A percentile compares a stretch with the other conserved stretches of the same genome.
Evolutionary conservation across 352 stramenopile genomes (phyloP).

Genomic region (Globisporangium perplexum): DNA sequence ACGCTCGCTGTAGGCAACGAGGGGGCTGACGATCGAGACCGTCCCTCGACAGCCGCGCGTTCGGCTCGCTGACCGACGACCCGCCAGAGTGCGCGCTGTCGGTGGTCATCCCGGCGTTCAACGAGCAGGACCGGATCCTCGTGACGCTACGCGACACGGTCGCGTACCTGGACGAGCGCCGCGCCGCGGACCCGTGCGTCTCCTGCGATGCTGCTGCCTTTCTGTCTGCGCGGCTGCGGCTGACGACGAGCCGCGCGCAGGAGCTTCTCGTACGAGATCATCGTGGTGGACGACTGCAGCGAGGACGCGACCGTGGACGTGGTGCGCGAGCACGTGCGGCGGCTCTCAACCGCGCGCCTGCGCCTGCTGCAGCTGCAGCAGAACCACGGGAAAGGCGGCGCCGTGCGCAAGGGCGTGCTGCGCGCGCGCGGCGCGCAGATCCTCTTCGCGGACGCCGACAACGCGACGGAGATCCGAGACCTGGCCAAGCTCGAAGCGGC

Average conservation of each 20-base stretch:
- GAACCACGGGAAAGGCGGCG: slow-evolving; percentile 92
- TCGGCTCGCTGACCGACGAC: slow-evolving; percentile 60
- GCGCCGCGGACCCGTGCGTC: slow-evolving; percentile 34
- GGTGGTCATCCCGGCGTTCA: slow-evolving; percentile 93
- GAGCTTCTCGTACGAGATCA: slow-evolving; percentile 75
- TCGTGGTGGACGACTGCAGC: slow-evolving; percentile 93
- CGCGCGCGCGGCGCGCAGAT: slow-evolving; percentile 71
- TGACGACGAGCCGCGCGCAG: not conserved
- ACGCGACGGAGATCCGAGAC: slow-evolving; percentile 89
- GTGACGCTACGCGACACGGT: slow-evolving; percentile 89
- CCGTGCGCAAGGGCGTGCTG: slow-evolving; percentile 86
- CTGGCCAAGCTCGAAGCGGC: slow-evolving; percentile 71
- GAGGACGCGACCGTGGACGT: slow-evolving; percentile 76
- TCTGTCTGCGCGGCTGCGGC: no score
- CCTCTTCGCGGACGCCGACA: slow-evolving; percentile 91
- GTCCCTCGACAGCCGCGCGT: slow-evolving; percentile 24
- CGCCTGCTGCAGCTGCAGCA: slow-evolving; percentile 71
- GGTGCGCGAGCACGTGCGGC: slow-evolving; percentile 45
- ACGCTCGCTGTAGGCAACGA: no score
- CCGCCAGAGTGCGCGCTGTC: slow-evolving; percentile 59
- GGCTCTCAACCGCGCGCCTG: slow-evolving; percentile 44
- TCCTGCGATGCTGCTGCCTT: not conserved
- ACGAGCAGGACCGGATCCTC: slow-evolving; percentile 91
- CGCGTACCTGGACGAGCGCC: slow-evolving; percentile 77
- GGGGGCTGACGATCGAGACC: no score